A percentile compares a stretch with the other conserved stretches of the same genome.
These are phyloP conservation scores for Rutstroemia sp. DNA, from an alignment of 2,329 filamentous ascomycete genomes.

Conservation along the genomic window DNA sequence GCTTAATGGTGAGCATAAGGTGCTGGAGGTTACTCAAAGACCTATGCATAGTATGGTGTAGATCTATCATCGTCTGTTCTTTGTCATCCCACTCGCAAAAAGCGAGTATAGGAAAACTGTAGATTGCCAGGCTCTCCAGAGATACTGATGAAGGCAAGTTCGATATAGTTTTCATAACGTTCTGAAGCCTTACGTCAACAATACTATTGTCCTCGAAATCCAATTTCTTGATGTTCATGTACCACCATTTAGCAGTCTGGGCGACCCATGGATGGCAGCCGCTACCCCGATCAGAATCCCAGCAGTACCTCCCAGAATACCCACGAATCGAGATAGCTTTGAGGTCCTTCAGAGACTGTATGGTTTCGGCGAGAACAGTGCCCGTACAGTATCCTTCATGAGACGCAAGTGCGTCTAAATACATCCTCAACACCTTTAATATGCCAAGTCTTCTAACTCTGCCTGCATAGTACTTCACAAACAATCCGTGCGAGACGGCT, in stretches of 20 bases:
- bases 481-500: too few species aligned
- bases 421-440: too few species aligned
- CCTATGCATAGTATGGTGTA: not conserved
- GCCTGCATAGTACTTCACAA: too few species aligned
- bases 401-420: too few species aligned
- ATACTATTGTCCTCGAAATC: not conserved
- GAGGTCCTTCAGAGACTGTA: too few species aligned
- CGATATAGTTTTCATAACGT: not conserved
- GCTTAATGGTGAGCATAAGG: not conserved
- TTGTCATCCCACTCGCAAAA: not conserved
- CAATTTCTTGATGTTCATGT: not conserved
- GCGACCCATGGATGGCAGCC: not conserved
- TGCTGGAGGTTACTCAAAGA: not conserved
- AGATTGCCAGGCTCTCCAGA: not conserved
- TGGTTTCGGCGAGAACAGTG: too few species aligned
- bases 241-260: not conserved
- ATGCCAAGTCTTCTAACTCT: too few species aligned
- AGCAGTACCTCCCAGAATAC: too few species aligned
- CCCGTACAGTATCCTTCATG: too few species aligned
- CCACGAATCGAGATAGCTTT: too few species aligned
- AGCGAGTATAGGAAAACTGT: not conserved
- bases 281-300: too few species aligned
- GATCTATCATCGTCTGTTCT: not conserved
- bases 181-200: not conserved
- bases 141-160: not conserved